Evolutionary conservation across 345 rosid genomes (phyloP), one percentile per base, ranked within the genome.

Genomic region (Dipteronia sinensis): DNA sequence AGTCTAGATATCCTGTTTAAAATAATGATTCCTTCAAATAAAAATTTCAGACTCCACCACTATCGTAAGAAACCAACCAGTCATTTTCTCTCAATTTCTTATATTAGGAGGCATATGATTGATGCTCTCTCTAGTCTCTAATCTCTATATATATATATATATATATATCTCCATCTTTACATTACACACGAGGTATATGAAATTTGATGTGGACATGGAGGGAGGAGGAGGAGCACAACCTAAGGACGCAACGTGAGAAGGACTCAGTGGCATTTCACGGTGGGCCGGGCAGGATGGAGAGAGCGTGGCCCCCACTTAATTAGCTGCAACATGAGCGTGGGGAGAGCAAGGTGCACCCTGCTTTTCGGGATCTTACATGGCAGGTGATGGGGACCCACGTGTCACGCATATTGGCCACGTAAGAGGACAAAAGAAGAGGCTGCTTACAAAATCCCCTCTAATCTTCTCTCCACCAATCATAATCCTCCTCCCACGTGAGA

Each of bases 381-480:
- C 47, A 40, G 49, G 44, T n/a, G 19, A 0, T 63, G 20, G 81
- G 84, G 78, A 13, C 83, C 89, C 71, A 78, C 71, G 34, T 64
- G 74, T 91, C 93, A 91, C 88, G 58, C 4, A 1, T 29, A 69
- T 49, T 25, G 15, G 79, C 86, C 93, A 87, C 87, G 90, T 83
- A 87, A 81, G 87, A 42, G 76, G 77, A 76, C 72, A 73, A 76
- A 58, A 58, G 42, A 29, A 2, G 31, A 0, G 76, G 70, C 76
- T 55, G 74, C 75, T 42, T 67, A 70, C 76, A 83, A 64, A 85
- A 90, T 90, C 93, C 80, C 71, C 76, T 76, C 91, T 84, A 86
- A 92, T 92, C 97, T 83, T 77, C 82, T 86, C 84, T 75, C 89
- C 81, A 42, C 98, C 96, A 91, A 93, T 90, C 90, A 77, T 71